Evolutionary conservation across 805 yeast genomes (phyloP).

Genomic region (Alloascoidea africana): DNA sequence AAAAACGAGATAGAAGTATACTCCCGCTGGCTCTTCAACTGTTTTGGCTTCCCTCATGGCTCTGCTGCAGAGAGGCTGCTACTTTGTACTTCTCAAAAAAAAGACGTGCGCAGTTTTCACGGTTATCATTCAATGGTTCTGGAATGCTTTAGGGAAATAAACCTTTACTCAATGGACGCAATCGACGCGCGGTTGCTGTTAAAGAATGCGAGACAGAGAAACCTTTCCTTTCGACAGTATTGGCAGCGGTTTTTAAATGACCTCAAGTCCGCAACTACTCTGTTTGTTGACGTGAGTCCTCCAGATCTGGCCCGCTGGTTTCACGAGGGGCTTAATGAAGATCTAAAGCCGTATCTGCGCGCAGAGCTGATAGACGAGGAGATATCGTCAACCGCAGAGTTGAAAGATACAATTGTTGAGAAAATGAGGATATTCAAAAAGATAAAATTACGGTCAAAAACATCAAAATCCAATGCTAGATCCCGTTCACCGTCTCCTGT

Average conservation of each 20-base stretch:
- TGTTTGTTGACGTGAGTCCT: neutral
- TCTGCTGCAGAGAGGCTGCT: neutral
- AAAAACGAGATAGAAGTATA: neutral
- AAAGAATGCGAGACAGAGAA: conserved; percentile 1
- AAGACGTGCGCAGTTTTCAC: neutral
- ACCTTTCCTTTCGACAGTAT: neutral
- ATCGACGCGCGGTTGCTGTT: conserved; percentile 1
- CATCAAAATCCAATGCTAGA: neutral
- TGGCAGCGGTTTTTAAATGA: neutral
- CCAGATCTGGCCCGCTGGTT: neutral
- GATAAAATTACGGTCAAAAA: neutral
- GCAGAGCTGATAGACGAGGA: conserved; percentile 96
- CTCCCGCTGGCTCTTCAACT: neutral
- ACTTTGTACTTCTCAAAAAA: neutral
- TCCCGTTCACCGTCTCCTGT: neutral
- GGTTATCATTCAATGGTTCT: neutral
- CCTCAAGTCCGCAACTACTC: neutral
- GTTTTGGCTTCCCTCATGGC: neutral
- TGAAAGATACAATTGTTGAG: neutral
- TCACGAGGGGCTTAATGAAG: neutral
- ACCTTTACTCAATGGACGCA: neutral
- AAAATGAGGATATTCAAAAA: neutral
- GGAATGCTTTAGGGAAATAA: neutral
- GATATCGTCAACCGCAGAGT: conserved; percentile 28
- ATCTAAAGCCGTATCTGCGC: conserved; percentile 50